These are phyloP conservation scores for Sarocladium kiliense DNA, from an alignment of 2,329 filamentous ascomycete genomes.

Conservation along the genomic window DNA sequence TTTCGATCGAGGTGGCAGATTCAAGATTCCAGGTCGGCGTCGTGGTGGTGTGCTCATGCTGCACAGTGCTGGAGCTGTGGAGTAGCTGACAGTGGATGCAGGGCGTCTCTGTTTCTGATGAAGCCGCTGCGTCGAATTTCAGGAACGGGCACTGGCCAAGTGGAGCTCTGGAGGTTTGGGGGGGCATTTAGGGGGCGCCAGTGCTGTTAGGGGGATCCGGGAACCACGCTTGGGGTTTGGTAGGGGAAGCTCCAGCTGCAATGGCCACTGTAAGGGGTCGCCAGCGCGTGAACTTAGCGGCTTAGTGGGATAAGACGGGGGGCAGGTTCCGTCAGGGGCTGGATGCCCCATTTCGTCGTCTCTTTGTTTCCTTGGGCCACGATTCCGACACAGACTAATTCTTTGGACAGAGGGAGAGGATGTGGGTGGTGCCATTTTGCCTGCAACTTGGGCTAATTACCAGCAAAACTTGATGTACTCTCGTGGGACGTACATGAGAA, in stretches of 20 bases:
- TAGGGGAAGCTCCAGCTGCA: background rate
- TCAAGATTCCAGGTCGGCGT: background rate
- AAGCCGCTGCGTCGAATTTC: background rate
- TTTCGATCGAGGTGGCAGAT: constrained; percentile 6
- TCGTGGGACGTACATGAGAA: too few species aligned
- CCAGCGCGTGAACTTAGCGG: background rate
- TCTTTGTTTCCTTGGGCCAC: background rate
- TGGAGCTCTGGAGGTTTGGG: background rate
- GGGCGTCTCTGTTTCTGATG: constrained; percentile 1
- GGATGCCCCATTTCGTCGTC: background rate
- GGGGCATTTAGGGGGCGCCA: background rate
- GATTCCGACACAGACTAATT: background rate
- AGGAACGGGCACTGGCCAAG: constrained; percentile 2
- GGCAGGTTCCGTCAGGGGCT: background rate
- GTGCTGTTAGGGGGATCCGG: background rate
- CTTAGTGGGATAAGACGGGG: background rate
- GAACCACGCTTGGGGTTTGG: background rate
- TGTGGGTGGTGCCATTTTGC: too few species aligned
- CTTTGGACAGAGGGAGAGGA: too few species aligned
- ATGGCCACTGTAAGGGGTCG: background rate
- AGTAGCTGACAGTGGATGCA: constrained; percentile 3
- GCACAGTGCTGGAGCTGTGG: background rate
- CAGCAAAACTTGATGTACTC: too few species aligned
- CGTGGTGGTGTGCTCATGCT: background rate
- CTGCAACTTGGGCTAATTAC: too few species aligned